Conservation (phyloP, 192 early-diverging fungal species). For the Gigaspora rosea region DNA sequence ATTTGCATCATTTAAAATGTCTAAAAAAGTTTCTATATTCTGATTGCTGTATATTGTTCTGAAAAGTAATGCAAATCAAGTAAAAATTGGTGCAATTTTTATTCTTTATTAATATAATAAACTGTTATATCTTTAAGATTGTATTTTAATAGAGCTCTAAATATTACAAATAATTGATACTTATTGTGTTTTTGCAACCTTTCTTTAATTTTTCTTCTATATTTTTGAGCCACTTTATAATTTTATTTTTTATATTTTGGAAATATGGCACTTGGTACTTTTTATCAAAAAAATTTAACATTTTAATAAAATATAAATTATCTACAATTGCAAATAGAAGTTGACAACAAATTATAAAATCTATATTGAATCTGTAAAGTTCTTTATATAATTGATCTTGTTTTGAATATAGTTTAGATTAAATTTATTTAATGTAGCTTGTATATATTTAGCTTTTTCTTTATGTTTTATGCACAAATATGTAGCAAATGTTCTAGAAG, state of each 20-base stretch:
- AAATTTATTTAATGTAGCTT: conserved; percentile 8
- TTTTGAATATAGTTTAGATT: conserved; percentile 16
- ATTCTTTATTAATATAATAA: not conserved
- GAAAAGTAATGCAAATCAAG: conserved; percentile 18
- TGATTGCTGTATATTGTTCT: too few relatives aligned
- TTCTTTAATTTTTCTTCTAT: conserved; percentile 2
- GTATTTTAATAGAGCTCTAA: conserved; percentile 14
- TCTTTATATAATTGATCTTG: conserved; percentile 4
- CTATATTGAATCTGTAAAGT: not conserved
- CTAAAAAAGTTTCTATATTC: too few relatives aligned
- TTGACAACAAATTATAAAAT: conserved; percentile 25
- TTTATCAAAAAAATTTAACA: conserved; percentile 19
- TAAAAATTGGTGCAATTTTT: conserved; percentile 19
- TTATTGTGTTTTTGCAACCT: not conserved
- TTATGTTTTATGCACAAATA: not conserved
- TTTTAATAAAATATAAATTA: conserved; percentile 19
- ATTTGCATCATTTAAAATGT: too few relatives aligned
- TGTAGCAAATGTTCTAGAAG: conserved; percentile 4
- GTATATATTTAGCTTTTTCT: not conserved
- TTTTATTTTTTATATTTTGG: conserved; percentile 3
- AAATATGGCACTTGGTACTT: not conserved
- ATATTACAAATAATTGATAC: conserved; percentile 14
- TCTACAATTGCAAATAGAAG: too few relatives aligned
- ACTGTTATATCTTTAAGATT: conserved; percentile 9
- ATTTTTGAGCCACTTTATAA: not conserved